Base-by-base conservation (phyloP, 164 flowering plant genomes). In the Litsea cubeba region DNA sequence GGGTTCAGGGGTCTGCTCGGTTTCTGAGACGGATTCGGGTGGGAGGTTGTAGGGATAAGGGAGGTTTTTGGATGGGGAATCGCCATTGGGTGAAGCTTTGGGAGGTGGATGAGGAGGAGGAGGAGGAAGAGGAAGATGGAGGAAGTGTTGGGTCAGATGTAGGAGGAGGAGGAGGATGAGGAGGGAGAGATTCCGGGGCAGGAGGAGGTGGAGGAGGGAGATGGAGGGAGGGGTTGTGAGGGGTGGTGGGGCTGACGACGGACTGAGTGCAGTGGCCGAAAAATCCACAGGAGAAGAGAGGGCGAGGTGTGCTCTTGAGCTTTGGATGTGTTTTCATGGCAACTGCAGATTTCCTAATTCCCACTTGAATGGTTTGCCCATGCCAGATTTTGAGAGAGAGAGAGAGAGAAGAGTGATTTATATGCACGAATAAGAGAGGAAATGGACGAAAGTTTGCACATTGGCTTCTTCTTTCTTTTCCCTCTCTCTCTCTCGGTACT, bases 11-110 rank as follows among this genome's bases (percentile, higher is more conserved):
- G 50, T 23, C 51, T 77, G 76, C 64, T 50, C 22, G 54, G 73
- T 35, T 26, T 72, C 65, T 1, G 78, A 78, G 17, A 72, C 28
- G 50, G 76, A 7, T 63, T 58, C 69, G 1, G 81, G 81, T 54
- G 46, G 70, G 17, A 71, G 84, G 73, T 78, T 17, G 77, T 32
- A n/a, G 40, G 66, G 76, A 64, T 66, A 72, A 57, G 35, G 87
- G 88, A 18, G 90, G 81, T 68, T 73, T 75, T 6, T 88, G 78
- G 60, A 86, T 74, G 0, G 95, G 91, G 78, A 94, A 89, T 1
- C 81, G 79, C 98, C 97, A 94, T 30, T 88, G 97, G 2, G 98
- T 92, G 86, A 94, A 94, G 86, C 97, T 92, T 65, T 93, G 97
- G 60, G 95, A 91, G 35, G 98, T 81, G 67, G 91, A 84, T 20